Evolutionary conservation across 1,139 yeast species (phyloP).

Genomic region (Diutina scorzettiae): DNA sequence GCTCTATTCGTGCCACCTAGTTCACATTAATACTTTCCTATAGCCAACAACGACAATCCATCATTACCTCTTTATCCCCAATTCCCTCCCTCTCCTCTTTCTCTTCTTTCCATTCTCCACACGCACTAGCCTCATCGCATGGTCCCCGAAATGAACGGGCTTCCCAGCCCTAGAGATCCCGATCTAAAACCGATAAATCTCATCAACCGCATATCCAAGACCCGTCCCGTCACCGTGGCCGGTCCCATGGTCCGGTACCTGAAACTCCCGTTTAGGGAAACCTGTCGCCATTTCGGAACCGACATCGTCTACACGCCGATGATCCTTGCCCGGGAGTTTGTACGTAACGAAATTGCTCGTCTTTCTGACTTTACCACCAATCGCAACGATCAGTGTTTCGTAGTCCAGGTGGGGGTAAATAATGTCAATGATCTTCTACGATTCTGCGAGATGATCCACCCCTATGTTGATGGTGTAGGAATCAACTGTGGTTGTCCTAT

Average conservation of each 20-base stretch:
- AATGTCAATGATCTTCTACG: slow-evolving; percentile 74
- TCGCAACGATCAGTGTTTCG: slow-evolving; percentile 50
- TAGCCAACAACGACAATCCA: no score
- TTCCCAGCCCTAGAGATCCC: neutral
- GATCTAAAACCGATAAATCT: slow-evolving; percentile 39
- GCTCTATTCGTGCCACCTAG: no score
- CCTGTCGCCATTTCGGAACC: slow-evolving; percentile 57
- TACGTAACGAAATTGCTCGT: slow-evolving; percentile 71
- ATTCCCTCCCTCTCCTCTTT: no score
- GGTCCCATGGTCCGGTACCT: slow-evolving; percentile 98
- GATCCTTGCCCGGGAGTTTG: slow-evolving; percentile 93
- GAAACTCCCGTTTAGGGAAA: slow-evolving; percentile 79
- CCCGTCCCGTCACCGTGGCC: slow-evolving; percentile 63
- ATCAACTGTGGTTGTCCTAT: slow-evolving; percentile 97
- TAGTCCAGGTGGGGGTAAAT: slow-evolving; percentile 87
- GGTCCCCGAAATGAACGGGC: neutral
- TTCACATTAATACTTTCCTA: no score
- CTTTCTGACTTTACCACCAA: slow-evolving; percentile 79
- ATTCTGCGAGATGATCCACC: slow-evolving; percentile 81
- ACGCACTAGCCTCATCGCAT: no score
- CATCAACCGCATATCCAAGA: slow-evolving; percentile 23
- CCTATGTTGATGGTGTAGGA: slow-evolving; percentile 88
- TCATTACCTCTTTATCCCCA: no score
- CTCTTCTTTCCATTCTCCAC: no score
- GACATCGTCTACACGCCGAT: slow-evolving; percentile 92